These are phyloP conservation scores for Podospora comata DNA, from an alignment of 495 filamentous ascomycete species.

Conservation along the genomic window DNA sequence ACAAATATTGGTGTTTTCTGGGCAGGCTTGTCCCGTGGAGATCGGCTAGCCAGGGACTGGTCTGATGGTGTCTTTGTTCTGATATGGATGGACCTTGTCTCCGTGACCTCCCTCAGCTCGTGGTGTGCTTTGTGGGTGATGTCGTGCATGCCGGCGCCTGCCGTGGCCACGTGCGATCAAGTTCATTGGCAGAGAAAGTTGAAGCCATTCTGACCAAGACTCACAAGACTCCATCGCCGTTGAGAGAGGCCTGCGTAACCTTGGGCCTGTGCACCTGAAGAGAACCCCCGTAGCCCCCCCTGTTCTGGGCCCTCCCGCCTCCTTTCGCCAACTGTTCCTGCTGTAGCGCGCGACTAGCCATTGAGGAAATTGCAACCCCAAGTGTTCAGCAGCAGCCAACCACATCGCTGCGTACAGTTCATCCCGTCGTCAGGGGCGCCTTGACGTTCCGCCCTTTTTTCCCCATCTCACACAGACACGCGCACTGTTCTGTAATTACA, in stretches of 20 bases:
- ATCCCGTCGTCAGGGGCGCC: slow-evolving; percentile 14
- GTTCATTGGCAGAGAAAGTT: neutral
- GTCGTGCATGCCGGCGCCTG: neutral
- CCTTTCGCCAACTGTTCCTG: slow-evolving; percentile 27
- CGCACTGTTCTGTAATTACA: neutral
- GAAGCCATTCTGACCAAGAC: slow-evolving; percentile 1
- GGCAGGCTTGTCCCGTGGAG: neutral
- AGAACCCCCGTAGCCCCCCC: neutral
- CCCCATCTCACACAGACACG: neutral
- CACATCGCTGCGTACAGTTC: neutral
- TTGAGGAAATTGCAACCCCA: slow-evolving; percentile 26
- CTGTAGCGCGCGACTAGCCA: slow-evolving; percentile 36
- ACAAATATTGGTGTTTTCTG: neutral
- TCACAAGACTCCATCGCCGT: neutral
- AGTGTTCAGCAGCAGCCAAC: neutral
- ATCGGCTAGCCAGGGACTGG: neutral
- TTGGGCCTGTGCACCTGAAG: slow-evolving; percentile 1
- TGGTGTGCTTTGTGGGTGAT: slow-evolving; percentile 1
- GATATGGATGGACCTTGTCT: neutral
- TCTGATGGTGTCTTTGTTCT: neutral
- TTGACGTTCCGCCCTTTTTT: neutral
- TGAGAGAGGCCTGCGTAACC: no score
- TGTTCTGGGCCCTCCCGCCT: slow-evolving; percentile 6
- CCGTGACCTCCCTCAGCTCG: neutral
- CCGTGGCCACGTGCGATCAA: neutral